These are phyloP conservation scores for Albugo laibachii DNA, from an alignment of 352 stramenopile genomes.

Conservation along the genomic window DNA sequence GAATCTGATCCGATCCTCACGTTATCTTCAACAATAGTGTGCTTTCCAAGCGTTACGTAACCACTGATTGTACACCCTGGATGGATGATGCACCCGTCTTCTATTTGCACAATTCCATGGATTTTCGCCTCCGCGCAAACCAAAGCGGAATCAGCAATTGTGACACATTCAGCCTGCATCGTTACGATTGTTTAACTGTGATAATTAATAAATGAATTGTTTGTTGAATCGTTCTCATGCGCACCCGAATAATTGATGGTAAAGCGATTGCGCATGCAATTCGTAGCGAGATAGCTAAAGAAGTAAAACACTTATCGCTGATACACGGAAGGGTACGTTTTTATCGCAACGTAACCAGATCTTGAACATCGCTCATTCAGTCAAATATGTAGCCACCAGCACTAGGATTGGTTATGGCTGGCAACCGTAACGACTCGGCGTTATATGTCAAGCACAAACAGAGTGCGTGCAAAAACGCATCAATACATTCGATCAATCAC, in stretches of 20 bases:
- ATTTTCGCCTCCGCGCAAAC: slow-evolving; percentile 33
- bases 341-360: neutral
- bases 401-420: slow-evolving; percentile 96
- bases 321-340: slow-evolving; percentile 24
- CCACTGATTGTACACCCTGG: slow-evolving; percentile 16
- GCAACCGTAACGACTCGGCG: slow-evolving; percentile 88
- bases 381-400: slow-evolving; percentile 51
- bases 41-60: slow-evolving; percentile 31
- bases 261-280: slow-evolving; percentile 46
- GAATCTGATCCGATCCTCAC: slow-evolving; percentile 11
- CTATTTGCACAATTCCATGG: slow-evolving; percentile 18
- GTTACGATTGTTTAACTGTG: neutral
- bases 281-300: slow-evolving; percentile 28
- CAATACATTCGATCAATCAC: slow-evolving; percentile 29
- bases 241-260: slow-evolving; percentile 35
- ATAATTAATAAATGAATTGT: neutral
- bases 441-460: slow-evolving; percentile 99
- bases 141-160: slow-evolving; percentile 8
- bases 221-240: neutral
- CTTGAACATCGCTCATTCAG: neutral
- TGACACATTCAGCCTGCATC: slow-evolving; percentile 8
- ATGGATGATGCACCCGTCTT: slow-evolving; percentile 22
- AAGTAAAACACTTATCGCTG: slow-evolving; percentile 28
- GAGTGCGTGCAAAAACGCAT: slow-evolving; percentile 85
- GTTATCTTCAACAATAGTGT: slow-evolving; percentile 53